These are phyloP conservation scores for Pisolithus microcarpus DNA, from an alignment of 768 basidiomycete genomes.

Conservation along the genomic window DNA sequence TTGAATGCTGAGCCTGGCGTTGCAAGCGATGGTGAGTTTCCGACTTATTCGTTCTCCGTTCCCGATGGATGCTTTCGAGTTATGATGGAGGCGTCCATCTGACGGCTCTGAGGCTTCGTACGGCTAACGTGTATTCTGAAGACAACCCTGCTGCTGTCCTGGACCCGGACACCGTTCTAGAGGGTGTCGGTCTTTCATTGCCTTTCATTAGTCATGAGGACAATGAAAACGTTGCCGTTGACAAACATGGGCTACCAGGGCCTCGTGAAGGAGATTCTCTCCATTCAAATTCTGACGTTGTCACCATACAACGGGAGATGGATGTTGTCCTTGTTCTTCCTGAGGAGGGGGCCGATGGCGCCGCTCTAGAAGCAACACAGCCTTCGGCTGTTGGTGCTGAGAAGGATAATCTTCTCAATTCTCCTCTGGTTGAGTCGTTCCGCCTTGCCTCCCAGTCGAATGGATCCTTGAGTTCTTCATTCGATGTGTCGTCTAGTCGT, in stretches of 20 bases:
- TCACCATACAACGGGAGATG: constrained; percentile 13
- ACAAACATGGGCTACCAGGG: constrained; percentile 21
- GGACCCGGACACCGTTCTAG: constrained; percentile 28
- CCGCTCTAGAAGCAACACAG: constrained; percentile 17
- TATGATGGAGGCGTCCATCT: constrained; percentile 35
- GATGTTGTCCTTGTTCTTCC: constrained; percentile 14
- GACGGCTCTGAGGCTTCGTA: constrained; percentile 37
- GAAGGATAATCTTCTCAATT: constrained; percentile 13
- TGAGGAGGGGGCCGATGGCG: constrained; percentile 11
- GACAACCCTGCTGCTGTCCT: constrained; percentile 34
- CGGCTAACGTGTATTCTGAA: constrained; percentile 48
- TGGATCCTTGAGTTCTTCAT: constrained; percentile 27
- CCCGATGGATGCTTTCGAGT: constrained; percentile 44
- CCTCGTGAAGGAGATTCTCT: constrained; percentile 14
- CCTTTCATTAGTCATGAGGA: constrained; percentile 13
- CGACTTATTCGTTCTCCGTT: constrained; percentile 24
- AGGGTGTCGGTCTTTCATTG: constrained; percentile 12
- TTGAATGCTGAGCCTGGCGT: constrained; percentile 27
- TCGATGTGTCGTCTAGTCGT: constrained; percentile 43
- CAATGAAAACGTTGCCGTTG: constrained; percentile 13
- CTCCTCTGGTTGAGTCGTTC: constrained; percentile 25
- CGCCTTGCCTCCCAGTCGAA: constrained; percentile 25
- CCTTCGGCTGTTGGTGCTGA: constrained; percentile 14
- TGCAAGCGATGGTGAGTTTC: constrained; percentile 47
- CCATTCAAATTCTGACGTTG: constrained; percentile 12